Evolutionary conservation across 2,329 filamentous ascomycete genomes (phyloP).

Genomic region (Xylariaceae sp.): DNA sequence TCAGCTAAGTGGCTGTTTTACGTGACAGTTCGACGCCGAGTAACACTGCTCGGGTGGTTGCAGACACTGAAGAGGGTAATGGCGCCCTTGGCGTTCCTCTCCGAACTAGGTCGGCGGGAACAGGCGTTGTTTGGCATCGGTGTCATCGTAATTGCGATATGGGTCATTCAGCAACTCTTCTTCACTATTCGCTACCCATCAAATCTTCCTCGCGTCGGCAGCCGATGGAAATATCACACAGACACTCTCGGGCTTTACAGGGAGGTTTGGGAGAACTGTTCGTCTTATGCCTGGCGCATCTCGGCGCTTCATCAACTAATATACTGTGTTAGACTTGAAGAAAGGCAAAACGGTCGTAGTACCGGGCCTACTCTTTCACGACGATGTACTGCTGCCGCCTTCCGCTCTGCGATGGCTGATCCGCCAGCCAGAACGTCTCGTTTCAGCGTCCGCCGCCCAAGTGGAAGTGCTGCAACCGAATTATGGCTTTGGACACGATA

Average conservation of each 20-base stretch:
- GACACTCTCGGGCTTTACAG: slow-evolving; percentile 16
- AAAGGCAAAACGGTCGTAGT: slow-evolving; percentile 39
- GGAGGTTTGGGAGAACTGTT: slow-evolving; percentile 20
- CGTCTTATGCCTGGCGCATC: neutral
- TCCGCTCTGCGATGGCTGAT: slow-evolving; percentile 37
- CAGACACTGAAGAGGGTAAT: too few relatives aligned
- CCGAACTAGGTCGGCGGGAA: neutral
- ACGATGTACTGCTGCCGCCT: slow-evolving; percentile 41
- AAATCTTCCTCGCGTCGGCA: slow-evolving; percentile 17
- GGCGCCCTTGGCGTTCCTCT: neutral
- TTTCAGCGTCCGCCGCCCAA: slow-evolving; percentile 34
- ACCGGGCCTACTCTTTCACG: slow-evolving; percentile 36
- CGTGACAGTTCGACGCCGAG: too few relatives aligned
- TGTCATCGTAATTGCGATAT: slow-evolving; percentile 3
- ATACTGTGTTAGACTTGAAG: slow-evolving; percentile 33
- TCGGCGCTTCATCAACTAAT: neutral
- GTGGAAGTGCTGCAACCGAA: slow-evolving; percentile 35
- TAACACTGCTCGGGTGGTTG: too few relatives aligned
- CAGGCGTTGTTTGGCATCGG: slow-evolving; percentile 2
- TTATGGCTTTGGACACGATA: slow-evolving; percentile 35
- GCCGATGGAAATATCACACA: slow-evolving; percentile 18
- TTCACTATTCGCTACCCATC: slow-evolving; percentile 19
- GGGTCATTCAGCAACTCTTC: slow-evolving; percentile 13
- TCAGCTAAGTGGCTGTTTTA: too few relatives aligned
- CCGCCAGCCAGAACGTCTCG: slow-evolving; percentile 35